Base-by-base conservation (phyloP, 257 asterid genomes). In the Anisodus acutangulus region DNA sequence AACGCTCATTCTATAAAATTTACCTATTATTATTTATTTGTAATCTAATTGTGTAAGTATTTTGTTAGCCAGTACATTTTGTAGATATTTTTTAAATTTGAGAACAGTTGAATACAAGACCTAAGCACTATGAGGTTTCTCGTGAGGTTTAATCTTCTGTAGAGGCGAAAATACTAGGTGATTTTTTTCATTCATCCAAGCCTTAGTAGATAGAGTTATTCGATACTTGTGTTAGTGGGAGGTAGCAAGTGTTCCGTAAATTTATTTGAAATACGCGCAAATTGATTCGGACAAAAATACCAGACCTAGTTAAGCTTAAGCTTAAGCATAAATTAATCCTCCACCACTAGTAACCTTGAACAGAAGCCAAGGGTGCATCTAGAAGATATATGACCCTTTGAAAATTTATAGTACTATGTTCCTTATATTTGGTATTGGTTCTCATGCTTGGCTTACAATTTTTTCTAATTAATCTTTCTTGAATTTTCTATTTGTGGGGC, bases 401-500 rank as follows among this genome's bases (percentile, higher is more conserved):
- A 66, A 1, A 68, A 39, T 15, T 12, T 39, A 51, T 51, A 51
- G 41, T 12, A 47, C 8, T 49, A 7, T 76, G 45, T 76, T 51
- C 81, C 81, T 53, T 53, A 78, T 4, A 78, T 22, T 22, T 78
- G n/a, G 64, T 53, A 13, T 78, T 78, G 12, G 13, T 26, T 78
- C 7, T 15, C 49, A 78, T 78, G 81, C 81, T 78, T 78, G 49
- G 47, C 49, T 78, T 78, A 8, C 81, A 78, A 53, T 26, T 51
- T 78, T 26, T 78, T 78, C 81, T 78, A 78, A 53, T 53, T 78
- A 26, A 22, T 85, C 83, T 72, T 87, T 86, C 81, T 81, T 12
- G 39, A 62, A 79, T 81, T 76, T 43, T 86, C 83, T 81, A 79
- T 31, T 69, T 67, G 74, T 81, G 82, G 82, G 89, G 89, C 83